phyloP scores from a whole-genome alignment of 192 early-diverging fungal species.

The Kickxella alabastrina region DNA sequence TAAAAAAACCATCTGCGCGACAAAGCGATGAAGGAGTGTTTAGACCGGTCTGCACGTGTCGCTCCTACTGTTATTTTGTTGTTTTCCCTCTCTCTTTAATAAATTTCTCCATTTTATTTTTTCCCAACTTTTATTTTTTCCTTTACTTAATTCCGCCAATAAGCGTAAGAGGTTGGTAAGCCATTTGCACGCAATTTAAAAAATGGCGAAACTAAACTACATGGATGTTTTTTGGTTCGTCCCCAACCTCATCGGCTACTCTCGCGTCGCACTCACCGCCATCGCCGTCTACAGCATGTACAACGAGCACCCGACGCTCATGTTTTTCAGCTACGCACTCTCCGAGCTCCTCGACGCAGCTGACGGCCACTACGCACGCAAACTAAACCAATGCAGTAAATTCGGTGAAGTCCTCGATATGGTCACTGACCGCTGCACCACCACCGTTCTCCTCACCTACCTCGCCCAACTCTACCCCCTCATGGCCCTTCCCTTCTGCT shows the following conservation, averaged over 20 bases:
- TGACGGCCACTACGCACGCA: constrained; percentile 93
- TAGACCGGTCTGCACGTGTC: background rate
- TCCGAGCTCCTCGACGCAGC: constrained; percentile 93
- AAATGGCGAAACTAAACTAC: constrained; percentile 27
- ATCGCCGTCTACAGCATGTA: constrained; percentile 76
- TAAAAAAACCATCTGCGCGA: no score
- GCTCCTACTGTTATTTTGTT: background rate
- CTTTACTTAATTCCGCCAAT: constrained; percentile 1
- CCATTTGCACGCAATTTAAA: constrained; percentile 77
- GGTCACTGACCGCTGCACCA: constrained; percentile 96
- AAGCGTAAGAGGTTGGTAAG: constrained; percentile 35
- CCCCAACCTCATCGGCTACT: constrained; percentile 67
- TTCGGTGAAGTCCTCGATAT: constrained; percentile 98
- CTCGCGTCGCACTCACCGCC: constrained; percentile 74
- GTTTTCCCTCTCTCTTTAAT: background rate
- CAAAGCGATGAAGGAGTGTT: no score
- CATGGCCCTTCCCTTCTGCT: constrained; percentile 80
- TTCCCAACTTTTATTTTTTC: background rate
- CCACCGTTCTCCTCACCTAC: constrained; percentile 85
- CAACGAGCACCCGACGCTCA: constrained; percentile 58
- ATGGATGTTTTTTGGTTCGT: constrained; percentile 39
- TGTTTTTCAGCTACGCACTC: constrained; percentile 75
- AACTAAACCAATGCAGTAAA: constrained; percentile 88
- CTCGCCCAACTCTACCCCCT: constrained; percentile 65
- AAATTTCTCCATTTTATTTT: background rate